phyloP scores from a whole-genome alignment of 371 early-diverging fungal genomes.

The Lichtheimia corymbifera region DNA sequence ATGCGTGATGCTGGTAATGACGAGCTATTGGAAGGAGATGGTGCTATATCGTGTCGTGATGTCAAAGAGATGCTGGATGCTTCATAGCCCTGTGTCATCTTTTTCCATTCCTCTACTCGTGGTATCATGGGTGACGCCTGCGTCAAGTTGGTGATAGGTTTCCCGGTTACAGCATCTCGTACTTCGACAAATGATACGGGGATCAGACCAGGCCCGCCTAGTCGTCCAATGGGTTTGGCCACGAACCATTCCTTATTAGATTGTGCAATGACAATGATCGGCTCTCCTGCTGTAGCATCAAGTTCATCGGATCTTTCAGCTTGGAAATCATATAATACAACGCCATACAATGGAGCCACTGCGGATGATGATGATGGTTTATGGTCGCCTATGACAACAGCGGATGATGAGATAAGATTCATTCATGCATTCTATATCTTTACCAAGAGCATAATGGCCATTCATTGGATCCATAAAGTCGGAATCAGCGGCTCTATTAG shows the following conservation, averaged over 20 bases:
- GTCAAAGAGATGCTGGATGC: constrained; percentile 59
- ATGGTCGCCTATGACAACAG: not conserved
- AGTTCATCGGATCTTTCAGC: constrained; percentile 82
- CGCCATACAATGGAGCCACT: constrained; percentile 57
- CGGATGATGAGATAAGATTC: not conserved
- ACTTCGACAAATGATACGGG: constrained; percentile 80
- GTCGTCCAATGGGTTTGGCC: constrained; percentile 69
- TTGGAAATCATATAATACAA: constrained; percentile 76
- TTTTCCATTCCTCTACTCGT: constrained; percentile 76
- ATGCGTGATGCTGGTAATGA: not conserved
- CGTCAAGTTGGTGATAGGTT: constrained; percentile 56
- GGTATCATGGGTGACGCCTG: constrained; percentile 26
- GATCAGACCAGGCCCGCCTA: constrained; percentile 77
- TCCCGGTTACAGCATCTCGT: constrained; percentile 66
- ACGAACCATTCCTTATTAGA: constrained; percentile 84
- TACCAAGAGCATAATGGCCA: not conserved
- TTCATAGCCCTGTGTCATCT: constrained; percentile 61
- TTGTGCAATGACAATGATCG: constrained; percentile 78
- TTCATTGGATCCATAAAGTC: constrained; percentile 23
- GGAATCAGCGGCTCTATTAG: constrained; percentile 17
- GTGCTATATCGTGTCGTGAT: constrained; percentile 8
- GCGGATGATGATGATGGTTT: not conserved
- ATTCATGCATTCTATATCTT: not conserved
- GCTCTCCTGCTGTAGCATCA: constrained; percentile 71
- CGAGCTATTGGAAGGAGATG: constrained; percentile 16